Conservation (phyloP, 257 asterid species). For the Salvia splendens region DNA sequence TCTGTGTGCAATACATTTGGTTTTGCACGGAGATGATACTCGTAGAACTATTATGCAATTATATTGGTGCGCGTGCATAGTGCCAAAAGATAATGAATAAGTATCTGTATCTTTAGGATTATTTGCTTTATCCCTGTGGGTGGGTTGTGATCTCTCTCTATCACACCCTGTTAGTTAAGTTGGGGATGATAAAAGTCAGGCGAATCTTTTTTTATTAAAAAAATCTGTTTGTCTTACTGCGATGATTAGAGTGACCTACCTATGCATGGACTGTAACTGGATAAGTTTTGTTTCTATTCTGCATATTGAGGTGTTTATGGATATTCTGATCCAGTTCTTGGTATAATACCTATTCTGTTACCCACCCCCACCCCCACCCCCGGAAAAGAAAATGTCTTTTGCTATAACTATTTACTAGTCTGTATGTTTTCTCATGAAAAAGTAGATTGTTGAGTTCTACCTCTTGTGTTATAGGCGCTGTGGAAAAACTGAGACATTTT, state of each 20-base stretch:
- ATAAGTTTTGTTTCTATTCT: neutral
- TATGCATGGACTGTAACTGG: neutral
- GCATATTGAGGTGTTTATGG: neutral
- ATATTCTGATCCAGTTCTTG: conserved; percentile 12
- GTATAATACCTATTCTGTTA: neutral
- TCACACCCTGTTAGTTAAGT: neutral
- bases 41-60: neutral
- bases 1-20: neutral
- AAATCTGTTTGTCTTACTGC: neutral
- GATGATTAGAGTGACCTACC: neutral
- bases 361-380: too few relatives aligned
- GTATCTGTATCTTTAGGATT: conserved; percentile 16
- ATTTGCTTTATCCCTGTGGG: conserved; percentile 1
- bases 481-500: neutral
- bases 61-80: neutral
- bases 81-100: neutral
- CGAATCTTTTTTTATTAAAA: neutral
- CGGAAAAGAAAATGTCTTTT: too few relatives aligned
- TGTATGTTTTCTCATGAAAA: neutral
- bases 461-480: conserved; percentile 16
- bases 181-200: conserved; percentile 13
- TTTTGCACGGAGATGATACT: neutral
- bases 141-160: neutral
- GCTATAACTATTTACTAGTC: neutral
- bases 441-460: neutral